phyloP scores from a whole-genome alignment of 2,329 filamentous ascomycete species.

The Hymenotorrendiella dingleyae region DNA sequence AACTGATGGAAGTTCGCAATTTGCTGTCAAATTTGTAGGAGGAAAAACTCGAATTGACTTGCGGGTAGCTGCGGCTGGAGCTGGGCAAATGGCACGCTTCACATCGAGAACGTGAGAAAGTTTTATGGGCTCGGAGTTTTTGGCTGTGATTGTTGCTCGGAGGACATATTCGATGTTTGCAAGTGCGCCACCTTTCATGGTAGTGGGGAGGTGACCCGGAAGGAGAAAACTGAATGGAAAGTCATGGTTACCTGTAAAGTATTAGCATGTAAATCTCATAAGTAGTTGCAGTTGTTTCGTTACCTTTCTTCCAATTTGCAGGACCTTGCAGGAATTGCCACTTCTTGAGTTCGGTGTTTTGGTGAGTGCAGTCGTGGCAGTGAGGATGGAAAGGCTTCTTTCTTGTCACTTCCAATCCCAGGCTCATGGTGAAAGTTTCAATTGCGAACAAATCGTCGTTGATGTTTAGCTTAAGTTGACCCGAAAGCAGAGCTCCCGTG shows the following conservation, averaged over 20 bases:
- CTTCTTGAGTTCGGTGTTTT: conserved; percentile 66
- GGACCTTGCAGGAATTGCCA: conserved; percentile 70
- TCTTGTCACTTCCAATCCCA: conserved; percentile 65
- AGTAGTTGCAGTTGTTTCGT: conserved; percentile 15
- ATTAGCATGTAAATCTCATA: conserved; percentile 10
- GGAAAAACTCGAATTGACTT: conserved; percentile 92
- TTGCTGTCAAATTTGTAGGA: conserved; percentile 86
- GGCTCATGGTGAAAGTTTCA: conserved; percentile 64
- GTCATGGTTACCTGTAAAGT: conserved; percentile 54
- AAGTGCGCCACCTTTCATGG: conserved; percentile 68
- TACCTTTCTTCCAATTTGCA: conserved; percentile 45
- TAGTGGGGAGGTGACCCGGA: conserved; percentile 78
- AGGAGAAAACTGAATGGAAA: conserved; percentile 89
- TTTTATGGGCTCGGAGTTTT: conserved; percentile 56
- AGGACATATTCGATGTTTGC: conserved; percentile 75
- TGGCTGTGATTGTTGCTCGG: conserved; percentile 57
- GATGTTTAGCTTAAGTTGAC: conserved; percentile 70
- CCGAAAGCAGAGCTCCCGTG: conserved; percentile 78
- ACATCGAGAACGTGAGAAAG: conserved; percentile 65
- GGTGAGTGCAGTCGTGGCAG: conserved; percentile 69
- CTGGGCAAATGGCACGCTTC: conserved; percentile 67
- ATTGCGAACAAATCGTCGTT: conserved; percentile 61
- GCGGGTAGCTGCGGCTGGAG: conserved; percentile 74
- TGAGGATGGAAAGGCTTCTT: conserved; percentile 77
- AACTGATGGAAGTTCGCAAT: conserved; percentile 73